These are phyloP conservation scores for Zea mays DNA, from an alignment of 176 grass and related monocot species.

Conservation along the genomic window DNA sequence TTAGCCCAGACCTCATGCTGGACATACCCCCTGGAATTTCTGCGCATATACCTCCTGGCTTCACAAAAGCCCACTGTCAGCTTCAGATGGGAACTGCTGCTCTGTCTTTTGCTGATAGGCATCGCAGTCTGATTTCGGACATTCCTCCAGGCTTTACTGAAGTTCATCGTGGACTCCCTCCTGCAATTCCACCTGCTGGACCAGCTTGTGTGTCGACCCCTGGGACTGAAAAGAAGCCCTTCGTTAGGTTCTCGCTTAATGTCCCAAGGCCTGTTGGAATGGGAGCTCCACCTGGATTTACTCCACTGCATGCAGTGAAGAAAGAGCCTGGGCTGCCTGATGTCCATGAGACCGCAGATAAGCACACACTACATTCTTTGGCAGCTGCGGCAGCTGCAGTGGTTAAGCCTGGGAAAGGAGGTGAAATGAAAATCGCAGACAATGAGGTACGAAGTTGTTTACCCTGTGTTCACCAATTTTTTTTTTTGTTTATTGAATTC, in stretches of 20 bases:
- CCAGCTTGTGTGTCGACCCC: constrained; percentile 31
- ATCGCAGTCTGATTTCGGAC: constrained; percentile 25
- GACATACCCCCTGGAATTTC: constrained; percentile 27
- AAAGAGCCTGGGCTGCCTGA: constrained; percentile 1
- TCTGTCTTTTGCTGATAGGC: not conserved
- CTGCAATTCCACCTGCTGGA: constrained; percentile 14
- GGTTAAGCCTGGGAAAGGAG: constrained; percentile 10
- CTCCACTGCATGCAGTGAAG: constrained; percentile 24
- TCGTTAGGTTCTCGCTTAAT: constrained; percentile 47
- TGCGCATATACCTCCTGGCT: constrained; percentile 34
- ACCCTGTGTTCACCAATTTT: not conserved
- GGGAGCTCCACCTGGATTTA: constrained; percentile 39
- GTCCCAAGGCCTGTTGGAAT: constrained; percentile 15
- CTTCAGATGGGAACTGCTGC: constrained; percentile 5
- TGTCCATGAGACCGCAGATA: constrained; percentile 7
- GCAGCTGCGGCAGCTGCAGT: not conserved
- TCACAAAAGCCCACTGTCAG: constrained; percentile 15
- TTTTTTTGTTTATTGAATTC: not conserved
- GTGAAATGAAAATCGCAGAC: constrained; percentile 11
- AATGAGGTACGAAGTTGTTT: constrained; percentile 36
- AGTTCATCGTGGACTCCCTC: constrained; percentile 19
- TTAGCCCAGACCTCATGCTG: constrained; percentile 23
- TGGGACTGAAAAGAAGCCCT: constrained; percentile 30
- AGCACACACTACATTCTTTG: not conserved
- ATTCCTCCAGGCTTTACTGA: constrained; percentile 41